phyloP scores from a whole-genome alignment of 139 green algal genomes.

The Micractinium sp. region DNA sequence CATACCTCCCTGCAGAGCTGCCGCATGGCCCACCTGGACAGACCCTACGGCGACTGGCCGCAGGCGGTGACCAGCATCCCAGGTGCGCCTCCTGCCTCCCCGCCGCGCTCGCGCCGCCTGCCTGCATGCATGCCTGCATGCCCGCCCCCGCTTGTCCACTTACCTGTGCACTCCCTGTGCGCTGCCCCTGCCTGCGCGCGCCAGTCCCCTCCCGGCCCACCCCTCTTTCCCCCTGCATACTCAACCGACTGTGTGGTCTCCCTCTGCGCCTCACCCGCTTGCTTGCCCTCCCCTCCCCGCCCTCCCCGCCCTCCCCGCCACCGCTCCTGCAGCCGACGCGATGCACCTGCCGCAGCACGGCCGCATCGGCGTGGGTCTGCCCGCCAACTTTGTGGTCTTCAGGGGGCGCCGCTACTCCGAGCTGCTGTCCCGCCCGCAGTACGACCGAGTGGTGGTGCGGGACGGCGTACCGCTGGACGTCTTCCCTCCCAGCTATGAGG shows the following conservation, averaged over 20 bases:
- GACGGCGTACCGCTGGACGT: constrained; percentile 36
- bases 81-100: not conserved
- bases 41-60: constrained; percentile 66
- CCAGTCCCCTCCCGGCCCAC: not conserved
- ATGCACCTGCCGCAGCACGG: constrained; percentile 63
- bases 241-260: too few relatives aligned
- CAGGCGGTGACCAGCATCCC: constrained; percentile 53
- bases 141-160: too few relatives aligned
- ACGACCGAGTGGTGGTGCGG: constrained; percentile 52
- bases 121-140: too few relatives aligned
- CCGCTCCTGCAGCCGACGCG: constrained; percentile 45
- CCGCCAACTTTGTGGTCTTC: constrained; percentile 76
- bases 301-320: not conserved
- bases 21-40: constrained; percentile 74
- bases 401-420: constrained; percentile 66
- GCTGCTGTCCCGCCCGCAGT: constrained; percentile 61
- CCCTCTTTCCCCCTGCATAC: not conserved
- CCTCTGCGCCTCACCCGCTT: not conserved
- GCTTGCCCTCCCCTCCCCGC: not conserved
- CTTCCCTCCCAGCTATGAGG: constrained; percentile 45
- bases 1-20: constrained; percentile 42
- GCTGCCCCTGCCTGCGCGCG: too few relatives aligned
- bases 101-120: too few relatives aligned
- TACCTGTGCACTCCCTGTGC: too few relatives aligned
- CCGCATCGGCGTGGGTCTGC: constrained; percentile 44